Evolutionary conservation across 2,329 filamentous ascomycete genomes (phyloP).

Genomic region (Neonectria coccinea): DNA sequence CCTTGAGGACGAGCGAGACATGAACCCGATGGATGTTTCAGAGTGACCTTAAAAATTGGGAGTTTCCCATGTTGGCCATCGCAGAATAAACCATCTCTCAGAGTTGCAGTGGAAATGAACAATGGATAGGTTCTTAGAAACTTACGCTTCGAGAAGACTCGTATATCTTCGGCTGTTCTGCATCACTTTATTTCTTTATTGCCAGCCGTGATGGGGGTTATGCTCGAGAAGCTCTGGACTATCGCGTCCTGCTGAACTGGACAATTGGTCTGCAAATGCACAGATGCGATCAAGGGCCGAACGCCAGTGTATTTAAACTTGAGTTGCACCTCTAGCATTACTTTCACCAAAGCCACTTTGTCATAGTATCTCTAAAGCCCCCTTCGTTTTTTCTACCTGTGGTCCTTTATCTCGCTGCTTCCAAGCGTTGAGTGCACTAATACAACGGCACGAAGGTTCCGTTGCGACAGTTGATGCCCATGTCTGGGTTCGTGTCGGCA

Average conservation of each 20-base stretch:
- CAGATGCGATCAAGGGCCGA: background rate
- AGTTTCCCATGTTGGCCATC: too few relatives aligned
- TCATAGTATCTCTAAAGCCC: background rate
- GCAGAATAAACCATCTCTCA: background rate
- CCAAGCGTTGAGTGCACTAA: background rate
- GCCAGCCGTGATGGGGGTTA: too few relatives aligned
- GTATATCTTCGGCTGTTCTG: too few relatives aligned
- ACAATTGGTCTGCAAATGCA: background rate
- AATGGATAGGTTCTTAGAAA: background rate
- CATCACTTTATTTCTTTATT: too few relatives aligned
- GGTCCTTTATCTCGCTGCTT: too few relatives aligned
- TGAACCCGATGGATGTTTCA: background rate
- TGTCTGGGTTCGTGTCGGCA: conserved; percentile 14
- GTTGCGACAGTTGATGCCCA: conserved; percentile 24
- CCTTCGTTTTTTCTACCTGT: too few relatives aligned
- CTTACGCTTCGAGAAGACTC: too few relatives aligned
- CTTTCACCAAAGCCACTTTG: background rate
- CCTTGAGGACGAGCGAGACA: background rate
- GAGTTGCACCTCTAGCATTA: background rate
- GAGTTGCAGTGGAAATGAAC: background rate
- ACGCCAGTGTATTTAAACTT: background rate
- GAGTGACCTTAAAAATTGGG: background rate
- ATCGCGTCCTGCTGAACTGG: background rate
- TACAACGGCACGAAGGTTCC: conserved; percentile 24
- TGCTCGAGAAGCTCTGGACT: too few relatives aligned